Conservation (phyloP, 805 yeast genomes). For the Isabelozyma rhagii region DNA sequence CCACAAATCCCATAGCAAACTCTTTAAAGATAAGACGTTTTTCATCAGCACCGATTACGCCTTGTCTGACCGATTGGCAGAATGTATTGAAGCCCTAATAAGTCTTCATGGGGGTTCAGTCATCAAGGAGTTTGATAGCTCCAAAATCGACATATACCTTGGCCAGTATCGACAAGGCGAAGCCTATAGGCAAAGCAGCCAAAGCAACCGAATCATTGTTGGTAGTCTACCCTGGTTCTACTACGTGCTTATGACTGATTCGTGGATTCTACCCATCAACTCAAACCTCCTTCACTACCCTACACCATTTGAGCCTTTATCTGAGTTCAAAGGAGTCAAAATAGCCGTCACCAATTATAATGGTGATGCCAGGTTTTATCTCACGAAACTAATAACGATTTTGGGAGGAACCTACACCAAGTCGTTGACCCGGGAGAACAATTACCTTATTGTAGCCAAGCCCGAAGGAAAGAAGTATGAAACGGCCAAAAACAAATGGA, state of each 20-base stretch:
- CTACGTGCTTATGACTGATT: conserved; percentile 53
- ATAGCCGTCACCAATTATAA: conserved; percentile 77
- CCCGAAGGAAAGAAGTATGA: conserved; percentile 71
- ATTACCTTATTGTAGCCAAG: conserved; percentile 68
- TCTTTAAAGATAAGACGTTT: conserved; percentile 45
- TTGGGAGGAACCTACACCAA: conserved; percentile 78
- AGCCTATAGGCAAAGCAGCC: conserved; percentile 47
- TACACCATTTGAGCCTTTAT: conserved; percentile 47
- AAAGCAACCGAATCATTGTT: conserved; percentile 36
- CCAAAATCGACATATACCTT: conserved; percentile 41
- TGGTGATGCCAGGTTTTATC: conserved; percentile 78
- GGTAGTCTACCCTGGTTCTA: conserved; percentile 80
- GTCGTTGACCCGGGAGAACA: conserved; percentile 60
- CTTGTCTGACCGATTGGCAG: conserved; percentile 41
- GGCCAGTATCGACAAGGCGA: conserved; percentile 63
- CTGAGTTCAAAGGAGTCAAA: conserved; percentile 50
- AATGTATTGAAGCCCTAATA: conserved; percentile 44
- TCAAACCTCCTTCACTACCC: conserved; percentile 71
- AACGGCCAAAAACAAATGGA: conserved; percentile 68
- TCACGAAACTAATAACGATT: conserved; percentile 58
- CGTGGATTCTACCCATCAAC: conserved; percentile 53
- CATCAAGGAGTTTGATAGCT: conserved; percentile 14
- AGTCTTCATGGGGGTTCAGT: conserved; percentile 54
- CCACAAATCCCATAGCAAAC: conserved; percentile 2
- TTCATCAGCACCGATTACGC: conserved; percentile 55